Evolutionary conservation across 495 filamentous ascomycete species (phyloP), one percentile per base, ranked within the genome.

Genomic region (Penicillium psychrofluorescens): DNA sequence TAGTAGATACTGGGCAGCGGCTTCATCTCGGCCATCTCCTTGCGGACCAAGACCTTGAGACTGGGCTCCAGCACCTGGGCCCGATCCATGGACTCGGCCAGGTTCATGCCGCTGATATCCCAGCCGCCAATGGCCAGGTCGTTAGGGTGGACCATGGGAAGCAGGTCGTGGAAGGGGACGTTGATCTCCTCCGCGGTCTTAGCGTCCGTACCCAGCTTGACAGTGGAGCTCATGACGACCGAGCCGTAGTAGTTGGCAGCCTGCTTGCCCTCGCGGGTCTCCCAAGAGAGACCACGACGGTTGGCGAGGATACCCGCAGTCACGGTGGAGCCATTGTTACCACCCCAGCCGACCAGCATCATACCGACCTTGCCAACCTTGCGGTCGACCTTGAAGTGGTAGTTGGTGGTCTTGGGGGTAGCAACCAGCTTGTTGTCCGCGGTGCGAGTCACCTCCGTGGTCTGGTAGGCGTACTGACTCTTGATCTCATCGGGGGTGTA

Each of bases 291-390:
- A 34, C 78, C 75, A 54, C 84, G 84, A 63, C 86, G 86, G 70
- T 98, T 98, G 66, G 90, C 92, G 60, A 98, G 78, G 66, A 98
- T 95, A 66, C 92, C 94, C 49, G 92, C 92, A 41, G 94, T 97
- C 45, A 97, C 88, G 50, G 92, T 98, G 50, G 88, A 85, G 57
- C 92, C 92, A 63, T 98, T 97, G 82, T 98, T 98, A 57, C 92
- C 92, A 70, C 92, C 92, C 87, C 82, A 92, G 48, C 92, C 92
- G 49, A 97, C 94, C 59, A 98, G 79, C 92, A 98, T 96, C 74
- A 95, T 75, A 58, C 92, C 92, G 47, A 88, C 77, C 77, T 95
- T 96, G 66, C 87, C 87, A 34, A 96, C 78, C 65, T 88, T 87
- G 61, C 89, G 88, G 60, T 95, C 86, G 59, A 92, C 85, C 78